These are phyloP conservation scores for Lichtheimia ramosa DNA, from an alignment of 371 early-diverging fungal species.

Conservation along the genomic window DNA sequence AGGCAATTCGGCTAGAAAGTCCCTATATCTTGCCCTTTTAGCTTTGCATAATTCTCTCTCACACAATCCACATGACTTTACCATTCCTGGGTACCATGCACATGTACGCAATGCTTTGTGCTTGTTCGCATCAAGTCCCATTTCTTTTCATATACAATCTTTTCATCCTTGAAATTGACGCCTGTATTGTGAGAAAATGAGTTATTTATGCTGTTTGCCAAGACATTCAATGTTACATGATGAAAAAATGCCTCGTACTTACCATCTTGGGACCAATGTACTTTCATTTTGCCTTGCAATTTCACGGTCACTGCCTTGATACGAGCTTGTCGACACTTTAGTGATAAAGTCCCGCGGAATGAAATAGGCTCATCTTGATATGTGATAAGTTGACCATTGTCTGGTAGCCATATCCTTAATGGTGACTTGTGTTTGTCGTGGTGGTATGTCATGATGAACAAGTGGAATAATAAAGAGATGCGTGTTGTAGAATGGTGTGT, in stretches of 20 bases:
- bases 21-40: slow-evolving; percentile 13
- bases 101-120: slow-evolving; percentile 22
- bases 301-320: slow-evolving; percentile 38
- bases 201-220: slow-evolving; percentile 7
- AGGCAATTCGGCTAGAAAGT: slow-evolving; percentile 40
- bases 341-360: slow-evolving; percentile 35
- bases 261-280: slow-evolving; percentile 47
- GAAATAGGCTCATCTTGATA: slow-evolving; percentile 36
- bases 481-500: too few species aligned
- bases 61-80: slow-evolving; percentile 6
- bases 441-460: background rate
- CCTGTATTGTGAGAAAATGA: slow-evolving; percentile 23
- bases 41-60: too few species aligned
- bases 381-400: slow-evolving; percentile 26
- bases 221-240: too few species aligned
- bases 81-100: slow-evolving; percentile 30
- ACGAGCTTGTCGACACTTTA: slow-evolving; percentile 38
- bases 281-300: slow-evolving; percentile 38
- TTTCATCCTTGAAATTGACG: slow-evolving; percentile 13
- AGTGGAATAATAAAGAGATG: background rate
- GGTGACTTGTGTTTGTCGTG: background rate
- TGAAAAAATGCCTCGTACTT: slow-evolving; percentile 10
- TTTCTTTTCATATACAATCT: slow-evolving; percentile 14
- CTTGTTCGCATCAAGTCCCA: slow-evolving; percentile 22
- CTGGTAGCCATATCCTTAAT: slow-evolving; percentile 13